Evolutionary conservation across 75 land plant species (phyloP).

Genomic region (Picea sitchensis): DNA sequence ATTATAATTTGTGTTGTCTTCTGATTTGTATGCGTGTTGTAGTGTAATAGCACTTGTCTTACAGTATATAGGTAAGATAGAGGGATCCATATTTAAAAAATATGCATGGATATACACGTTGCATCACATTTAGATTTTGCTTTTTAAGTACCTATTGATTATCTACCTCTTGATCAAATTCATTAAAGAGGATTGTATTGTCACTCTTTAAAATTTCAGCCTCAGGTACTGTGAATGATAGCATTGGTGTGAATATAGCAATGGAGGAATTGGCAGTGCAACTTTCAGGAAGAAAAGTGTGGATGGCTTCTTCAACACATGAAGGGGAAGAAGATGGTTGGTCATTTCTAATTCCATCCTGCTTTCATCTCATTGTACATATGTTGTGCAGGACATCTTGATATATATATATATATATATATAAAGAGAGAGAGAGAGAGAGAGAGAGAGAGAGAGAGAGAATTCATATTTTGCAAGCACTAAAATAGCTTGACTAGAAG

Average conservation of each 20-base stretch:
- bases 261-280: slow-evolving; percentile 41
- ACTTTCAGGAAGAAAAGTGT: slow-evolving; percentile 48
- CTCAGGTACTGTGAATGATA: not conserved
- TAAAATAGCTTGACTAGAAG: not conserved
- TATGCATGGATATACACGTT: not conserved
- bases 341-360: slow-evolving; percentile 3
- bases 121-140: too few species aligned
- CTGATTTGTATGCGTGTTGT: not conserved
- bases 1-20: not conserved
- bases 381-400: not conserved
- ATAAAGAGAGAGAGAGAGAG: too few species aligned
- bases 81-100: not conserved
- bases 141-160: too few species aligned
- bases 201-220: slow-evolving; percentile 1
- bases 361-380: not conserved
- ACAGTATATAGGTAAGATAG: not conserved
- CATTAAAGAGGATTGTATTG: too few species aligned
- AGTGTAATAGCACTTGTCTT: not conserved
- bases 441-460: too few species aligned
- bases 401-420: too few species aligned
- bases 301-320: slow-evolving; percentile 96
- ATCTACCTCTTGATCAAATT: too few species aligned
- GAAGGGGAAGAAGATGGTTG: slow-evolving; percentile 88
- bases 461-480: not conserved
- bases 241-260: not conserved